Evolutionary conservation across 1,284 basidiomycete species (phyloP), one percentile per base, ranked within the genome.

Genomic region (Papiliotrema laurentii): DNA sequence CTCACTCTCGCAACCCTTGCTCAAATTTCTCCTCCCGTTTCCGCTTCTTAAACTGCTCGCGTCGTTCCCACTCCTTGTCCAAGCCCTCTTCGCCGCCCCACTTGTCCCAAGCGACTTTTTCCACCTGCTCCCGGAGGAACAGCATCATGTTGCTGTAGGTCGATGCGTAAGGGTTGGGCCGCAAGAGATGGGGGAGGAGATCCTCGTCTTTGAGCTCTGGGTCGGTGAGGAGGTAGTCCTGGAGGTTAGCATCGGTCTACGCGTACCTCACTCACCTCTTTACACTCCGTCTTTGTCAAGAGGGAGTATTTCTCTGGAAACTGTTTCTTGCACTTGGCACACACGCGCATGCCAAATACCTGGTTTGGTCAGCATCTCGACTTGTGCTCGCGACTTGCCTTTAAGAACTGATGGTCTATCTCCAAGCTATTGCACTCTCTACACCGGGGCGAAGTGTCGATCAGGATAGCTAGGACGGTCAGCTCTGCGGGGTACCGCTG

Each of bases 131-230:
- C 22, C 96, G 84, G 6, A 97, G 79, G 74, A 91, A 99, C 22
- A 99, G 80, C 96, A 98, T 98, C 96, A 98, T 98, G 76, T 98
- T 98, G 42, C 87, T 87, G 69, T 91, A 98, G 0, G 91, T 96
- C 21, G 91, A 89, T 56, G 90, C 89, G 76, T 98, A 93, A 2
- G 96, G 96, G 67, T 98, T 99, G 3, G 91, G 87, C 67, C 93
- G 92, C 44, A 99, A 79, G 18, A 97, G 78, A 72, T 99, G 96
- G 0, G 93, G 94, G 55, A 99, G 80, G 19, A 88, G 75, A 60
- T 97, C 91, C 59, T 87, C 83, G 68, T 99, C 96, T 47, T 86
- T 83, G 28, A 99, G 79, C 71, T 99, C 96, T 22, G 89, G 79
- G 68, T 93, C 89, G 7, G 92, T 96, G 41, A 94, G 74, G 28